These are phyloP conservation scores for Neurospora tetrasperma DNA, from an alignment of 495 filamentous ascomycete genomes.

Conservation along the genomic window DNA sequence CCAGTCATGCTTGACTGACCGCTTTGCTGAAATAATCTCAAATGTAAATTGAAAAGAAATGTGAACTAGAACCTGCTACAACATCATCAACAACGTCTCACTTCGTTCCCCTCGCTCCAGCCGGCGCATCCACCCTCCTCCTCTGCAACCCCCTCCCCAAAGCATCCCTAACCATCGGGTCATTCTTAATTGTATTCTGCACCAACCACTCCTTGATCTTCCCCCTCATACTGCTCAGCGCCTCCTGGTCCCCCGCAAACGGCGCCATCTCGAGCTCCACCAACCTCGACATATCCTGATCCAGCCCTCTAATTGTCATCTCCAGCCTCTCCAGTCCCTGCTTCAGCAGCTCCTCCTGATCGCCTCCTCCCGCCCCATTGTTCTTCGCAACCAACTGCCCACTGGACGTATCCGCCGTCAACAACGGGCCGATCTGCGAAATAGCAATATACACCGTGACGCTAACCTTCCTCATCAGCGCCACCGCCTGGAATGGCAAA, in stretches of 20 bases:
- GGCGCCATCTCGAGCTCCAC: constrained; percentile 71
- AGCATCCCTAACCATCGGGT: constrained; percentile 68
- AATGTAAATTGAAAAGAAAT: not conserved
- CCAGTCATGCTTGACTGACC: not conserved
- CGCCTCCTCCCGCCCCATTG: constrained; percentile 15
- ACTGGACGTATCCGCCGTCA: constrained; percentile 29
- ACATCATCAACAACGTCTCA: constrained; percentile 9
- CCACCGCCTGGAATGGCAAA: constrained; percentile 79
- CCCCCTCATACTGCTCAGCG: constrained; percentile 45
- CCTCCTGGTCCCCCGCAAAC: constrained; percentile 61
- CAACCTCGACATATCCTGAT: constrained; percentile 57
- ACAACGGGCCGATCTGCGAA: constrained; percentile 64
- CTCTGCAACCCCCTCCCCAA: constrained; percentile 51
- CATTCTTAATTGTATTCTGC: constrained; percentile 58
- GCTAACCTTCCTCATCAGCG: constrained; percentile 63
- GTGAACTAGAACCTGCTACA: not conserved
- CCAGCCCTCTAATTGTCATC: constrained; percentile 40
- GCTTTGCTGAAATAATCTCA: not conserved
- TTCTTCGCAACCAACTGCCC: constrained; percentile 16
- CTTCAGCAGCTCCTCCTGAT: constrained; percentile 26
- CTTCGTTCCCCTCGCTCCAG: constrained; percentile 43
- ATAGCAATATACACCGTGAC: constrained; percentile 86
- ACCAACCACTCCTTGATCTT: constrained; percentile 72
- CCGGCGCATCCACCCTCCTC: constrained; percentile 45
- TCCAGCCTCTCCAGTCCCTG: constrained; percentile 51